Conservation (phyloP, 2,329 filamentous ascomycete genomes). For the Xylaria sp. region DNA sequence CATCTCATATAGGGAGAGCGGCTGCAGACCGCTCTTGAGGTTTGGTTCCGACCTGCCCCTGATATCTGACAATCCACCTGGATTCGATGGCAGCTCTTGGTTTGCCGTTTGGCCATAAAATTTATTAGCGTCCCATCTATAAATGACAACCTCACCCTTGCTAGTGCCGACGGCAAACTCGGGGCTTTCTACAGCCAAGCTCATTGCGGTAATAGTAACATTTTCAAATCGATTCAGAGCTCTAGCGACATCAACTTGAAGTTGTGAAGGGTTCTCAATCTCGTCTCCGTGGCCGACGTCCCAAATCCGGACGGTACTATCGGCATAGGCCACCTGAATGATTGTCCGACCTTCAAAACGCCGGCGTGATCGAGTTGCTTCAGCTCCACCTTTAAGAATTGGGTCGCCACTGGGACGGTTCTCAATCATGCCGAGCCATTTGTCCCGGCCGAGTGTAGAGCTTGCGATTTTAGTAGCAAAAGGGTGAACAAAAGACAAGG, state of each 20-base stretch:
- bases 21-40: slow-evolving; percentile 81
- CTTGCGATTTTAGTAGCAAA: slow-evolving; percentile 78
- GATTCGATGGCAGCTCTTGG: slow-evolving; percentile 60
- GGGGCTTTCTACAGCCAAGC: slow-evolving; percentile 78
- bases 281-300: slow-evolving; percentile 91
- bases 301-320: slow-evolving; percentile 91
- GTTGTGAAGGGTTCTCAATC: slow-evolving; percentile 80
- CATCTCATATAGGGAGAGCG: slow-evolving; percentile 81
- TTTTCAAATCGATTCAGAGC: slow-evolving; percentile 80
- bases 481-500: slow-evolving; percentile 85
- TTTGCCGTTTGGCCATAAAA: slow-evolving; percentile 69
- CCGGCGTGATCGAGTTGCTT: slow-evolving; percentile 71
- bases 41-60: slow-evolving; percentile 71
- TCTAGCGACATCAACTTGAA: slow-evolving; percentile 87
- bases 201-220: slow-evolving; percentile 78
- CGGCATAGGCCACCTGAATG: slow-evolving; percentile 84
- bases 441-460: slow-evolving; percentile 75
- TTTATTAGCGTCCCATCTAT: slow-evolving; percentile 84
- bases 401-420: slow-evolving; percentile 77
- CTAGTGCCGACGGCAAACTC: slow-evolving; percentile 84
- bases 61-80: slow-evolving; percentile 77
- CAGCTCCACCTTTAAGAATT: slow-evolving; percentile 79
- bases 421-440: slow-evolving; percentile 93
- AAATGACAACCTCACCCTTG: slow-evolving; percentile 85
- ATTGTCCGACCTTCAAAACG: slow-evolving; percentile 84